A percentile compares a stretch with the other conserved stretches of the same genome.
Evolutionary conservation across 257 asterid genomes (phyloP).

Genomic region (Anisodus acutangulus): DNA sequence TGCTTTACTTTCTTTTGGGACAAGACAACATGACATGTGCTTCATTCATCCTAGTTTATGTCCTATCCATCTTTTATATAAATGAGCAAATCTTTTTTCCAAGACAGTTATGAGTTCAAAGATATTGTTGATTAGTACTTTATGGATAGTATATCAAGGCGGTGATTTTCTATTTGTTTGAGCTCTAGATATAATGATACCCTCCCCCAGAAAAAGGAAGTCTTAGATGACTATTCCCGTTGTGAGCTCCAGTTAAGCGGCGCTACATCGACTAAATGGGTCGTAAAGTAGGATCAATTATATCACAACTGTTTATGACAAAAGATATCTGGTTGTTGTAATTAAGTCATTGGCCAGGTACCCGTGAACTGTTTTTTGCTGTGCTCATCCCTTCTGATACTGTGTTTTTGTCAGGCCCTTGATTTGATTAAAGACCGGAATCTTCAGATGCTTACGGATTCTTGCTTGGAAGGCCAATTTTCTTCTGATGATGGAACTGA

Average conservation of each 20-base stretch:
- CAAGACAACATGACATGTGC: conserved; percentile 11
- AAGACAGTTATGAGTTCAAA: conserved; percentile 9
- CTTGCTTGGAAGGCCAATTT: conserved; percentile 90
- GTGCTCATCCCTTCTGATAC: conserved; percentile 25
- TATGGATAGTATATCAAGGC: neutral
- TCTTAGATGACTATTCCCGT: neutral
- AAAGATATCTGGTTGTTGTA: neutral
- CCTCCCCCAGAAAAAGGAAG: neutral
- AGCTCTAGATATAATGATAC: neutral
- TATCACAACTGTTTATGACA: neutral
- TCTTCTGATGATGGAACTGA: conserved; percentile 84
- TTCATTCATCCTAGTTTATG: neutral
- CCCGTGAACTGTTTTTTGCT: neutral
- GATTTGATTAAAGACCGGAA: conserved; percentile 58
- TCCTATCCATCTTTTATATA: neutral
- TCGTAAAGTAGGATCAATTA: conserved; percentile 17
- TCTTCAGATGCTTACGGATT: conserved; percentile 57
- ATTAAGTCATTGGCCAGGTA: neutral
- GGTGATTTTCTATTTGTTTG: neutral
- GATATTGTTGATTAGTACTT: neutral
- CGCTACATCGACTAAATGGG: neutral
- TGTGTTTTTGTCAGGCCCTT: conserved; percentile 46
- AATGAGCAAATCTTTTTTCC: neutral
- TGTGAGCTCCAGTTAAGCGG: neutral
- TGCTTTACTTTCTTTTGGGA: conserved; percentile 28